phyloP scores from a whole-genome alignment of 257 asterid genomes.

The Catharanthus roseus region DNA sequence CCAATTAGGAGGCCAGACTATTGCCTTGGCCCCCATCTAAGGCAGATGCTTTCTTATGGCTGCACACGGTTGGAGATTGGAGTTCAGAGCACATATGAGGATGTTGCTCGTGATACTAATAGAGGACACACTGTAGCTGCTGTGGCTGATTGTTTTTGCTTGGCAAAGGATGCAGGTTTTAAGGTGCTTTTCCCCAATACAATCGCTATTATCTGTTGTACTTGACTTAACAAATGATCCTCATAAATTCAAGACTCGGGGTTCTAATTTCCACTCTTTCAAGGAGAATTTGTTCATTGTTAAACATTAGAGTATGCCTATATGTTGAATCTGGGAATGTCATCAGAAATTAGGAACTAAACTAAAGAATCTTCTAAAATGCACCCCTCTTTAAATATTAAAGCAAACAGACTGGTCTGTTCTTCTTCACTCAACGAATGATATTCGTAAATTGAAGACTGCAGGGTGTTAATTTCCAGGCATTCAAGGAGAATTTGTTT shows the following conservation, averaged over 20 bases:
- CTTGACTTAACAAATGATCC: too few species aligned
- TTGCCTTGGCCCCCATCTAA: conserved; percentile 96
- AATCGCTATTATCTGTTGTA: neutral
- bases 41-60: conserved; percentile 98
- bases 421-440: neutral
- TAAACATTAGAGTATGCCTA: neutral
- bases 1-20: conserved; percentile 85
- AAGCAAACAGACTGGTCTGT: neutral
- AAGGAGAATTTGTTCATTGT: too few species aligned
- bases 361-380: neutral
- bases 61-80: conserved; percentile 98
- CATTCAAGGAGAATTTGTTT: neutral
- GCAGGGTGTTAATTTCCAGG: too few species aligned
- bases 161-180: conserved; percentile 99
- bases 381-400: neutral
- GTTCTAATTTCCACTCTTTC: too few species aligned
- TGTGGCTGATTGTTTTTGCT: conserved; percentile 97
- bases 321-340: neutral
- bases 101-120: conserved; percentile 98
- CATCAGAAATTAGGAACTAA: neutral
- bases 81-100: conserved; percentile 98
- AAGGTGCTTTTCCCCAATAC: conserved; percentile 44
- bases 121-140: conserved; percentile 99
- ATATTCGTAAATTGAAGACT: neutral
- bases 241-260: too few species aligned